Evolutionary conservation across 345 rosid species (phyloP).

Genomic region (Aethionema arabicum): DNA sequence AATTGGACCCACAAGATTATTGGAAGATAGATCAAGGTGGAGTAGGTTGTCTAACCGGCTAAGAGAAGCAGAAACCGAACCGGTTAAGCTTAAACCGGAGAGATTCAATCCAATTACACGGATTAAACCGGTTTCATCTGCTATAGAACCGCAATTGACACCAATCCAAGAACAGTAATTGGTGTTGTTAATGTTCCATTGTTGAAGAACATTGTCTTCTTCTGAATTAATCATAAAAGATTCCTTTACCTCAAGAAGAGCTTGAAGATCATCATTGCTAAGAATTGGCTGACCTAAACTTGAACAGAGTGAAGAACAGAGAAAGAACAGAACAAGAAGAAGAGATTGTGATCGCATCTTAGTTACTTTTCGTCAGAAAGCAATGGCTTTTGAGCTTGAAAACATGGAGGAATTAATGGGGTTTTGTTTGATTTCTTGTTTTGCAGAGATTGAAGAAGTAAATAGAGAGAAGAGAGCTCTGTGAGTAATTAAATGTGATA

Average conservation of each 20-base stretch:
- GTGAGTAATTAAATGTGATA: background rate
- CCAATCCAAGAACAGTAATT: conserved; percentile 75
- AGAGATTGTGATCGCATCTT: conserved; percentile 18
- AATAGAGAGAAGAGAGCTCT: conserved; percentile 28
- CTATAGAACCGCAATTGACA: conserved; percentile 50
- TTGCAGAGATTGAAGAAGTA: conserved; percentile 6
- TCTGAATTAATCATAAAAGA: conserved; percentile 42
- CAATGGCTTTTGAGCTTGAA: background rate
- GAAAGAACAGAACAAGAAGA: conserved; percentile 29
- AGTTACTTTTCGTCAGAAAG: background rate
- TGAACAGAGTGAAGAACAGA: conserved; percentile 29
- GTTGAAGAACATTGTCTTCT: conserved; percentile 42
- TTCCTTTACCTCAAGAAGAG: conserved; percentile 60
- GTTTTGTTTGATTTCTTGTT: conserved; percentile 18
- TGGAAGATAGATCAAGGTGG: conserved; percentile 94
- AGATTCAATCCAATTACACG: conserved; percentile 61
- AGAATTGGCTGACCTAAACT: conserved; percentile 27
- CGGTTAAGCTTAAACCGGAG: conserved; percentile 58
- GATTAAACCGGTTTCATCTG: conserved; percentile 33
- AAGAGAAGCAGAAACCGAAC: conserved; percentile 64
- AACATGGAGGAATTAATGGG: background rate
- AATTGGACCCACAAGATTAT: conserved; percentile 75
- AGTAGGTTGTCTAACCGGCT: conserved; percentile 64
- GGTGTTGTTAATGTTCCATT: conserved; percentile 55
- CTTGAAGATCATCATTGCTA: conserved; percentile 36